Evolutionary conservation across 768 basidiomycete species (phyloP).

Genomic region (Infundibulicybe gibba): DNA sequence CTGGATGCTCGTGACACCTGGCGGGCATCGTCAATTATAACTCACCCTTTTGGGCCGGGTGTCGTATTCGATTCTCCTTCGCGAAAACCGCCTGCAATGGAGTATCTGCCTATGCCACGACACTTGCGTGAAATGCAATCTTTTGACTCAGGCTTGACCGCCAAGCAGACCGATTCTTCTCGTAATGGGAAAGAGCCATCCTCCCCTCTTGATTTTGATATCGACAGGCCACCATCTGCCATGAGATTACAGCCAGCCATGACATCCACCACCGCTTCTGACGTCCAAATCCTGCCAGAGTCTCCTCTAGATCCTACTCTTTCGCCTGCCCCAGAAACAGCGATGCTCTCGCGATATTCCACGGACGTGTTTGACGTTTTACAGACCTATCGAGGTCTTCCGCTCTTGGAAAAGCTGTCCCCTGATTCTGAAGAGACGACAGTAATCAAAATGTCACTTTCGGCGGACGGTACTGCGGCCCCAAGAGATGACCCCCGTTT

Average conservation of each 20-base stretch:
- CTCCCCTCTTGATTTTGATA: slow-evolving; percentile 10
- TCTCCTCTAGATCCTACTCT: slow-evolving; percentile 16
- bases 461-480: slow-evolving; percentile 61
- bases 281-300: slow-evolving; percentile 8
- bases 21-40: slow-evolving; percentile 27
- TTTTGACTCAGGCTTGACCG: slow-evolving; percentile 81
- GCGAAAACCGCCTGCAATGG: slow-evolving; percentile 31
- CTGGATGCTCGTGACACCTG: slow-evolving; percentile 14
- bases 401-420: slow-evolving; percentile 64
- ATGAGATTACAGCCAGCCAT: slow-evolving; percentile 13
- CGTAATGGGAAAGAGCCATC: slow-evolving; percentile 9
- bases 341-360: slow-evolving; percentile 60
- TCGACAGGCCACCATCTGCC: slow-evolving; percentile 22
- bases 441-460: slow-evolving; percentile 70
- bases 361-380: slow-evolving; percentile 78
- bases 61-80: slow-evolving; percentile 60
- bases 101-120: slow-evolving; percentile 45
- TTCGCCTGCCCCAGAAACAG: slow-evolving; percentile 41
- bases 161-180: slow-evolving; percentile 44
- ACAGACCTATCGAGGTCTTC: slow-evolving; percentile 76
- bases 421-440: slow-evolving; percentile 54
- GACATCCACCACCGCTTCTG: slow-evolving; percentile 3
- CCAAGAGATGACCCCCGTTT: slow-evolving; percentile 89
- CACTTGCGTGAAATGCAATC: slow-evolving; percentile 82
- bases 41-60: slow-evolving; percentile 61